phyloP scores from a whole-genome alignment of 1,284 basidiomycete species.

The Omphalotus olearius region DNA sequence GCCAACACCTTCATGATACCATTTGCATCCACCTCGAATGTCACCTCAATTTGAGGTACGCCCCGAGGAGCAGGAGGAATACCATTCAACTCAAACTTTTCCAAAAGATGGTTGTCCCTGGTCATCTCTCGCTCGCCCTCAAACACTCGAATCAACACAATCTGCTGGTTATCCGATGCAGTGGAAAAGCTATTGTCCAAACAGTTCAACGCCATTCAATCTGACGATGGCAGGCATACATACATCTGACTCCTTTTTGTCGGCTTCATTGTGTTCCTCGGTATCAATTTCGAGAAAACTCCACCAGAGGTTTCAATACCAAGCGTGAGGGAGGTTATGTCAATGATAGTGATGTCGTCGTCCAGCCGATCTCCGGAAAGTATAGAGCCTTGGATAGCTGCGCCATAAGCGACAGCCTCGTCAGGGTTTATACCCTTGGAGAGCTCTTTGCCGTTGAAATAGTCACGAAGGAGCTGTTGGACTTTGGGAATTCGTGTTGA shows the following conservation, averaged over 20 bases:
- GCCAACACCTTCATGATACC: slow-evolving; percentile 73
- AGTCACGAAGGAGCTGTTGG: slow-evolving; percentile 82
- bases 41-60: slow-evolving; percentile 82
- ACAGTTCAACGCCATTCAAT: not conserved
- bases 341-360: slow-evolving; percentile 62
- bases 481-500: slow-evolving; percentile 90
- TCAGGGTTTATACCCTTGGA: slow-evolving; percentile 87
- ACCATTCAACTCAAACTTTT: slow-evolving; percentile 80
- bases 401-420: slow-evolving; percentile 92
- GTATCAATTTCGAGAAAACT: slow-evolving; percentile 81
- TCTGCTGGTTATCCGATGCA: slow-evolving; percentile 46
- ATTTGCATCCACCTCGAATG: slow-evolving; percentile 78
- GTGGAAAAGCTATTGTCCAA: slow-evolving; percentile 55
- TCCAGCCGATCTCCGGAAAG: slow-evolving; percentile 68
- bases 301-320: slow-evolving; percentile 90
- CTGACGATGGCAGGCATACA: slow-evolving; percentile 8
- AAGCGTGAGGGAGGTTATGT: slow-evolving; percentile 82
- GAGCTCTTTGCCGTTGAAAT: slow-evolving; percentile 83
- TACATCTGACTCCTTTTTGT: slow-evolving; percentile 73
- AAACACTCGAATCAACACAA: slow-evolving; percentile 73
- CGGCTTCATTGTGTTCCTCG: slow-evolving; percentile 84
- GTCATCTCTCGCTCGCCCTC: slow-evolving; percentile 83
- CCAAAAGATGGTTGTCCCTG: slow-evolving; percentile 85
- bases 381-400: slow-evolving; percentile 87
- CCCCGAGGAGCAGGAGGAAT: slow-evolving; percentile 83